Evolutionary conservation across 495 filamentous ascomycete species (phyloP), one percentile per base, ranked within the genome.

Genomic region (Daldinia bambusicola): DNA sequence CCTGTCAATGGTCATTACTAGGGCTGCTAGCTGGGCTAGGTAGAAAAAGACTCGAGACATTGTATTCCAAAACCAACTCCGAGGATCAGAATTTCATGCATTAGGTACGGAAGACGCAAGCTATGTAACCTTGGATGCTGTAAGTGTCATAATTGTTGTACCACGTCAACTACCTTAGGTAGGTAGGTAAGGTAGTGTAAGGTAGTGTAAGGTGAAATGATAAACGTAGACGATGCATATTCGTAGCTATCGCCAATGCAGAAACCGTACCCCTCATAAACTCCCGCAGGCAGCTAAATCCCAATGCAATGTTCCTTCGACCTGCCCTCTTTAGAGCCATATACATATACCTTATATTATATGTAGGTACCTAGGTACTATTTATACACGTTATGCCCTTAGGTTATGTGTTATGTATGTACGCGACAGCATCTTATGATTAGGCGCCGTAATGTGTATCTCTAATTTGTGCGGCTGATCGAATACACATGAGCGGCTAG

Each of bases 381-480:
- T 6, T 1, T 50, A 20, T 36, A 48, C 4, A 50, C 22, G 37
- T 48, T 36, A 18, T 14, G n/a, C 9, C 22, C 43, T 26, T 26
- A 3, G 3, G 26, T 26, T 26, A 26, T 26, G 26, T 26, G 26
- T 26, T 26, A 26, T 26, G 26, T 3, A 26, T 26, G 26, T 36
- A 36, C 34, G 34, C 34, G 7, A 36, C 26, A 26, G 26, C 26
- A 36, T 36, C 34, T 36, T 6, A 36, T 36, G 16, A 26, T 26
- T 45, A 51, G 31, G 51, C 37, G 38, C 37, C 50, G 34, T 48
- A 48, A 9, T 22, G 36, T 40, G 40, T 32, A 66, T 55, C 41
- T 59, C 30, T 55, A 51, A 50, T 65, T 51, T 36, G 57, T 72
- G 65, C 65, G 65, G 70, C 70, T 69, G 70, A 72, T 69, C 38